phyloP scores from a whole-genome alignment of 179 eudicot species.

The Beta macrorhiza region DNA sequence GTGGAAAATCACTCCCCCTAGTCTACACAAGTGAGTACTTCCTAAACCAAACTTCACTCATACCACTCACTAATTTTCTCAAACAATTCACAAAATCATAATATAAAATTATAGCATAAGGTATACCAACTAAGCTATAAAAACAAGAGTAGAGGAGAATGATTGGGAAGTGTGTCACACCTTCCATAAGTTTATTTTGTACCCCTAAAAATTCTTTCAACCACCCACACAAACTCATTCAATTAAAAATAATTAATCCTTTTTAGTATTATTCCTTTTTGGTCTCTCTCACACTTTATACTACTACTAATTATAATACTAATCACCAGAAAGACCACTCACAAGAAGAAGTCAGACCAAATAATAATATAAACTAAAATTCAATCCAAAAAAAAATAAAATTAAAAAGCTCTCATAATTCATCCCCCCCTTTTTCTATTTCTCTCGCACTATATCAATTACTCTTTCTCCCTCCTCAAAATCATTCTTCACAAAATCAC shows the following conservation, averaged over 20 bases:
- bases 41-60: not conserved
- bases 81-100: not conserved
- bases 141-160: slow-evolving; percentile 12
- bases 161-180: slow-evolving; percentile 34
- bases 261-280: slow-evolving; percentile 26
- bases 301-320: slow-evolving; percentile 6
- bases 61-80: not conserved
- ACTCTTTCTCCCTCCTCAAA: slow-evolving; percentile 2
- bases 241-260: slow-evolving; percentile 17
- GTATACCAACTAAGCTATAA: not conserved
- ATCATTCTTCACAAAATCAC: not conserved
- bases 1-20: too few relatives aligned
- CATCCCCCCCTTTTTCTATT: not conserved
- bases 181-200: slow-evolving; percentile 24
- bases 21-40: not conserved
- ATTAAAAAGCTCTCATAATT: not conserved
- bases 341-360: slow-evolving; percentile 21
- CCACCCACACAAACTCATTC: slow-evolving; percentile 26
- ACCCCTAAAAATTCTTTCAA: slow-evolving; percentile 29
- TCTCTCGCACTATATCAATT: not conserved
- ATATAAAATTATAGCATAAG: not conserved
- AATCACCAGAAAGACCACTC: slow-evolving; percentile 22
- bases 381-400: not conserved
- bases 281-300: slow-evolving; percentile 24
- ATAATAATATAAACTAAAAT: not conserved